Evolutionary conservation across 768 basidiomycete species (phyloP).

Genomic region (Suillus decipiens): DNA sequence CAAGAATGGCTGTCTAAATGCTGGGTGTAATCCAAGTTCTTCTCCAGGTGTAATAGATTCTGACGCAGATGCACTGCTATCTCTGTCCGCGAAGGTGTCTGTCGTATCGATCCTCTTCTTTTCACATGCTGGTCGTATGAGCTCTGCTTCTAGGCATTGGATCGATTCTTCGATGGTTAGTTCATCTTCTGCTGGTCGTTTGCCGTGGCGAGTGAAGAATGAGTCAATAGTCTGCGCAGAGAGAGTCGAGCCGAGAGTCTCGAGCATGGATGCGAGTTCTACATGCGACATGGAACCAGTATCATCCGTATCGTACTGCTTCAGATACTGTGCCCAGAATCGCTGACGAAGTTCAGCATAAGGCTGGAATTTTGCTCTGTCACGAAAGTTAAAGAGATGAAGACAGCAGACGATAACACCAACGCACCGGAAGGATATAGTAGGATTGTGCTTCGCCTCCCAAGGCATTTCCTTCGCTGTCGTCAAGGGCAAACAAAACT

Average conservation of each 20-base stretch:
- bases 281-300: slow-evolving; percentile 71
- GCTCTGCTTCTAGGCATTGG: slow-evolving; percentile 83
- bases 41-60: slow-evolving; percentile 44
- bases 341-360: slow-evolving; percentile 88
- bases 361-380: slow-evolving; percentile 91
- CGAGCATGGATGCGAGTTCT: slow-evolving; percentile 93
- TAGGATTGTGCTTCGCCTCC: slow-evolving; percentile 73
- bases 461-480: slow-evolving; percentile 66
- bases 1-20: slow-evolving; percentile 42
- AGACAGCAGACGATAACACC: slow-evolving; percentile 18
- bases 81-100: slow-evolving; percentile 39
- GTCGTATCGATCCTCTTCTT: slow-evolving; percentile 63
- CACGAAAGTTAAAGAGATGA: not conserved
- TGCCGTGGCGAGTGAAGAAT: slow-evolving; percentile 77
- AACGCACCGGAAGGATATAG: slow-evolving; percentile 61
- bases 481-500: slow-evolving; percentile 64
- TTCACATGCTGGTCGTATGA: slow-evolving; percentile 72
- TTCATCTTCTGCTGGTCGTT: slow-evolving; percentile 65
- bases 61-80: slow-evolving; percentile 45
- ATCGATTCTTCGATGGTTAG: slow-evolving; percentile 79
- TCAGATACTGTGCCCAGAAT: slow-evolving; percentile 88
- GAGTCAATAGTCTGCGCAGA: slow-evolving; percentile 73
- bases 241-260: slow-evolving; percentile 94
- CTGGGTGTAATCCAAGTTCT: slow-evolving; percentile 27
- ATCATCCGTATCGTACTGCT: slow-evolving; percentile 90